phyloP scores from a whole-genome alignment of 495 filamentous ascomycete species.

The Penicillium chermesinum region DNA sequence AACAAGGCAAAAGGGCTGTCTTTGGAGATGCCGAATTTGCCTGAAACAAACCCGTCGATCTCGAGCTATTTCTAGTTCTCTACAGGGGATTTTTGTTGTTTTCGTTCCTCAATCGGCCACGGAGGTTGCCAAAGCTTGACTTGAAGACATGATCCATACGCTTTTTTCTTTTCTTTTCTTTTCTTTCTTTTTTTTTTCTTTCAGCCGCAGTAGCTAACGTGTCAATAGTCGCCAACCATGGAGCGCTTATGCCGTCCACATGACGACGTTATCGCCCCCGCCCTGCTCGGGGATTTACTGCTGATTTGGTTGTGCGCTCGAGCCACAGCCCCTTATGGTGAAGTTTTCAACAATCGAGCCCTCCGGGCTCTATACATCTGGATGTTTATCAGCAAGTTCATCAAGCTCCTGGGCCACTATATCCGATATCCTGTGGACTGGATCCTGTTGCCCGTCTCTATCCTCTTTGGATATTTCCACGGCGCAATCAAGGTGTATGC shows the following conservation, averaged over 20 bases:
- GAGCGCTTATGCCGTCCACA: constrained; percentile 70
- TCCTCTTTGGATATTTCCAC: constrained; percentile 75
- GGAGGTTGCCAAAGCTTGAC: too few species aligned
- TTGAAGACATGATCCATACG: too few species aligned
- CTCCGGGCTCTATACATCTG: constrained; percentile 49
- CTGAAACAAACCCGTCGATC: too few species aligned
- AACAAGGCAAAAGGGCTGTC: too few species aligned
- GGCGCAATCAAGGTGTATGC: constrained; percentile 74
- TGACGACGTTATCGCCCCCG: constrained; percentile 69
- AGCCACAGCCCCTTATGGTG: constrained; percentile 42
- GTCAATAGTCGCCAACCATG: constrained; percentile 59
- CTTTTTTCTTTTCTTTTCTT: not conserved
- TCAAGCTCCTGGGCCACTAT: constrained; percentile 73
- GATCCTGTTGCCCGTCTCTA: constrained; percentile 62
- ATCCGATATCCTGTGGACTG: constrained; percentile 64
- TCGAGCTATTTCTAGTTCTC: too few species aligned
- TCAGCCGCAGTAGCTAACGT: constrained; percentile 24
- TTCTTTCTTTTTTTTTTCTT: not conserved
- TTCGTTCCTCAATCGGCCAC: too few species aligned
- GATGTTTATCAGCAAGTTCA: constrained; percentile 69
- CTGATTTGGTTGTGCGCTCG: constrained; percentile 51
- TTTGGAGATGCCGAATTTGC: too few species aligned
- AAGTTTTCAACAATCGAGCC: constrained; percentile 35
- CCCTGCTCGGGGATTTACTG: constrained; percentile 58
- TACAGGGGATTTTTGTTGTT: too few species aligned